Percentiles rank a stretch among this genome's conserved stretches.
phyloP scores from a whole-genome alignment of 305 asterid species.

The Fraxinus sp. region DNA sequence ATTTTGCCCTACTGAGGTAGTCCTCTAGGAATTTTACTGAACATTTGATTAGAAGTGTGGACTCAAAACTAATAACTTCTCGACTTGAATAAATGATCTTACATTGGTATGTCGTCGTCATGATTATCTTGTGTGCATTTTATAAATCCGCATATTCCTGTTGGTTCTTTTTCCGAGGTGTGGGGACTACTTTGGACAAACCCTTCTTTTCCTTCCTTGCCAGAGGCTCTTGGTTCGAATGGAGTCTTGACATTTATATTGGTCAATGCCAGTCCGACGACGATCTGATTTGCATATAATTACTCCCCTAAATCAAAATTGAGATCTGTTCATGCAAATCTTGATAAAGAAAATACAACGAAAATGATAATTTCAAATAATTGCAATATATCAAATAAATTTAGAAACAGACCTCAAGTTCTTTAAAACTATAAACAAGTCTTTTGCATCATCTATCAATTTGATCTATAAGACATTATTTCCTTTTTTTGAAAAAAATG shows the following conservation, averaged over 20 bases:
- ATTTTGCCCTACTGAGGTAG: slow-evolving; percentile 46
- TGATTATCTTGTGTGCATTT: not conserved
- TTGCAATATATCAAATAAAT: not conserved
- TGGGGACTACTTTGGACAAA: not conserved
- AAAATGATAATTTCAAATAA: not conserved
- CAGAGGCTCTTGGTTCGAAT: not conserved
- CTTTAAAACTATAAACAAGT: not conserved
- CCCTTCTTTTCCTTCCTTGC: not conserved
- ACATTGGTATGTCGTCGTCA: not conserved
- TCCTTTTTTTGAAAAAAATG: not conserved
- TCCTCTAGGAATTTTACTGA: slow-evolving; percentile 32
- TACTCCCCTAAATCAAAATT: not conserved
- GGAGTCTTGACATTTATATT: not conserved
- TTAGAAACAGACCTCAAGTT: not conserved
- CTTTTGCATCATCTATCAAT: not conserved
- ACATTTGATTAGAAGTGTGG: slow-evolving; percentile 41
- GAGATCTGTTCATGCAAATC: not conserved
- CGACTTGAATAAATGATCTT: slow-evolving; percentile 35
- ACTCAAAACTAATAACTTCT: slow-evolving; percentile 29
- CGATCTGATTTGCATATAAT: not conserved
- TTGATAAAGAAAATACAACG: not conserved
- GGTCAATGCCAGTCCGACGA: not conserved
- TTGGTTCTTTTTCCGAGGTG: not conserved
- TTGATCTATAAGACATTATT: not conserved
- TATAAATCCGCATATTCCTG: not conserved